Base-by-base conservation (phyloP, 1,284 basidiomycete species). In the Mixia osmundae region DNA sequence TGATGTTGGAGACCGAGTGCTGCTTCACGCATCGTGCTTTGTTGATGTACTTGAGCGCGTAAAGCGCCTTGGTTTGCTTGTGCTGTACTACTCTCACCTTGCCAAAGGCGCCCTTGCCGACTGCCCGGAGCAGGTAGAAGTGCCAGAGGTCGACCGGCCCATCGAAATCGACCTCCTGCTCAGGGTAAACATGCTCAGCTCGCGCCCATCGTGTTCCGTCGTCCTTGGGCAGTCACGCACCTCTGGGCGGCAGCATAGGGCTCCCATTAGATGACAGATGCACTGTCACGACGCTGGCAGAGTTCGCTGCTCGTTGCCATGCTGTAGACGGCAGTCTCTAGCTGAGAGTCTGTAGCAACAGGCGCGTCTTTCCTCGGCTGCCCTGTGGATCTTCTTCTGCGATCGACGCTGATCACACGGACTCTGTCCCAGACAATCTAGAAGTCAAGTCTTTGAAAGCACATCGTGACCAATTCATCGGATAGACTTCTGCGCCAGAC, bases 81-180 rank as follows among this genome's bases (percentile, higher is more conserved):
- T 95, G 89, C 59, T 95, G 85, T 5, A 97, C 87, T 35, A 97
- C 87, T 35, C 87, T 75, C 57, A 97, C 83, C 71, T 97, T 95
- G 52, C 89, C 89, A 55, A 97, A 95, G 1, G 89, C 89, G 37
- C 89, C 89, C 57, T 95, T 95, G 32, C 89, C 89, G 14, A 97
- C 87, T 48, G 47, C 80, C 52, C 85, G 67, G 21, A 95, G 60
- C 29, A 97, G 72, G 47, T 82, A 71, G 55, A 97, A 97, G 57
- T 97, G 89, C 57, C 91, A 97, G 38, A 97, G 72, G 54, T 83
- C 91, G 52, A 89, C 77, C 46, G 94, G 85, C 37, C 79, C 85
- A 47, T 94, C 85, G 57, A 94, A 97, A 65, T 97, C 87, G 60
- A 95, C 78, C 43, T 82, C 80, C 83, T 91, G 35, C 8, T 54